Conservation (phyloP, 129 eudicot species). For the Smallanthus sonchifolius region DNA sequence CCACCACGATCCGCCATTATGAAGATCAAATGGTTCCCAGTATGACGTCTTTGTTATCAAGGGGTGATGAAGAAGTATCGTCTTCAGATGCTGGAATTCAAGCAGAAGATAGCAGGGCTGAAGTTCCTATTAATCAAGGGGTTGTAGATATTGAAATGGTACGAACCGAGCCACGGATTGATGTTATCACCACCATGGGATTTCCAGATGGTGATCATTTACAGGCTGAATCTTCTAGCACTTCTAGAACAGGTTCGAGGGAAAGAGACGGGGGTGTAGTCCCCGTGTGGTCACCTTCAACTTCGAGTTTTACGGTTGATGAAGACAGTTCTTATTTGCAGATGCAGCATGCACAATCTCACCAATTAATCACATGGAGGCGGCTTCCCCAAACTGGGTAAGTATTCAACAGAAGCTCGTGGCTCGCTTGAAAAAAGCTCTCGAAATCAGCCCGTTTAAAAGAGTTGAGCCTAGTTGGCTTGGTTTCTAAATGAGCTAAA, state of each 20-base stretch:
- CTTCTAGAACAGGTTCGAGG: conserved; percentile 39
- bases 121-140: conserved; percentile 65
- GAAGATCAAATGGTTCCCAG: conserved; percentile 99
- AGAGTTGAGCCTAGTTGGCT: no score
- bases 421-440: no score
- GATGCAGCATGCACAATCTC: conserved; percentile 62
- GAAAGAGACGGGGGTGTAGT: conserved; percentile 78
- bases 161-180: conserved; percentile 2
- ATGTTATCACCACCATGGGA: conserved; percentile 22
- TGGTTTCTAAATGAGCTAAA: no score
- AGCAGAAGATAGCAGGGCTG: conserved; percentile 54
- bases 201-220: conserved; percentile 55
- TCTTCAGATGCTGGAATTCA: conserved; percentile 38
- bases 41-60: conserved; percentile 58
- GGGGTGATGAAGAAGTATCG: conserved; percentile 59
- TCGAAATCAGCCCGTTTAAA: not conserved
- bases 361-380: conserved; percentile 64
- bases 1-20: conserved; percentile 40
- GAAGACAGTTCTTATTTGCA: conserved; percentile 74
- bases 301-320: conserved; percentile 44
- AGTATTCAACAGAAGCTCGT: not conserved
- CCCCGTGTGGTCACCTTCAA: conserved; percentile 86
- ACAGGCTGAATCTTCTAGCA: conserved; percentile 60
- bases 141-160: not conserved
- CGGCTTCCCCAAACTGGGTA: conserved; percentile 88